Evolutionary conservation across 1,284 basidiomycete genomes (phyloP), one percentile per base, ranked within the genome.

Genomic region (Vanrija humicola): DNA sequence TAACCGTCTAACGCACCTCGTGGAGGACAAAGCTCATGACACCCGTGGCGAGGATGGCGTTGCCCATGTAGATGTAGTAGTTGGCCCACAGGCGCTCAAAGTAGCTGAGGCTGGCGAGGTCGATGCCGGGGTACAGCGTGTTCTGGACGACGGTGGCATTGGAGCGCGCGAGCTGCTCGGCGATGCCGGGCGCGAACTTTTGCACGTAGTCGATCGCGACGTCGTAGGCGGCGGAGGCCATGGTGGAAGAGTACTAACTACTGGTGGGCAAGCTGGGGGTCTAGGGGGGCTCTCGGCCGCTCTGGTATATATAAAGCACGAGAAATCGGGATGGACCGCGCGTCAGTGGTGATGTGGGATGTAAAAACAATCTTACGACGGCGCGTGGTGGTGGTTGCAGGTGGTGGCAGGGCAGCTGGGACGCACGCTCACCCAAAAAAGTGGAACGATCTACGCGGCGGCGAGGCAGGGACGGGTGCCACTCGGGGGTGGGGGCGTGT

Each of bases 41-140:
- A 59, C 95, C 93, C 0, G 95, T 98, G 18, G 95, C 96, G 65
- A 98, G 82, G 59, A 95, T 77, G 0, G 94, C 93, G 81, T 96
- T 95, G 61, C 86, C 89, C 55, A 93, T 85, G 80, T 80, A 86
- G 51, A 89, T 79, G 74, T 95, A 94, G 87, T 89, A 94, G 48
- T 59, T 58, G n/a, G 72, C 85, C 90, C 90, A 94, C 65, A 84
- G 78, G 53, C 83, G 81, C 77, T 95, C 91, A 47, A 88, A 65
- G 85, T 84, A 88, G 68, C 76, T 85, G 49, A 94, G 81, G 52
- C 83, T 79, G 23, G 81, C 72, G 55, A 89, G 80, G 75, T 92
- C 86, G 48, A 77, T 56, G 48, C 63, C 74, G 34, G 64, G 63
- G 56, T 79, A 79, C 10, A 79, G 64, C 42, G 67, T 55, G 56